Evolutionary conservation across 1,284 basidiomycete genomes (phyloP).

Genomic region (Neotropicomus parvogracilis): DNA sequence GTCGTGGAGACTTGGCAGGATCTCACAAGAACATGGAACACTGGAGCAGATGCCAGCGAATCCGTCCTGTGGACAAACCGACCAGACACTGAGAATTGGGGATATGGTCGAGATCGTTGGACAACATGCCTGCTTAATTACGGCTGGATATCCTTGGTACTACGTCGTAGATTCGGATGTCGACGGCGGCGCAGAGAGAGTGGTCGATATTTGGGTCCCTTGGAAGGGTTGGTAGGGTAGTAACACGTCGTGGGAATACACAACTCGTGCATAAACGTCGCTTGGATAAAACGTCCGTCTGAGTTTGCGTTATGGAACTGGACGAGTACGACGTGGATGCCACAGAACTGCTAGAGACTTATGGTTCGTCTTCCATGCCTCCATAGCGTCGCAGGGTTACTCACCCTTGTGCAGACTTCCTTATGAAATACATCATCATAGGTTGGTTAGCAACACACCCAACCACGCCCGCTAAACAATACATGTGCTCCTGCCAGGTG

Average conservation of each 20-base stretch:
- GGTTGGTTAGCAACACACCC: conserved; percentile 46
- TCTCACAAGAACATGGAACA: conserved; percentile 82
- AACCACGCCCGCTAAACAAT: conserved; percentile 5
- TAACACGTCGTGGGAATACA: conserved; percentile 23
- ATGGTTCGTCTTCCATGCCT: conserved; percentile 53
- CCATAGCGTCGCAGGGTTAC: conserved; percentile 8
- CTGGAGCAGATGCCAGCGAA: conserved; percentile 42
- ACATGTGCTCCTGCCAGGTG: conserved; percentile 51
- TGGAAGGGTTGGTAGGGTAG: conserved; percentile 81
- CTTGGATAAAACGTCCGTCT: background rate
- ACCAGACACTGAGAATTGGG: conserved; percentile 51
- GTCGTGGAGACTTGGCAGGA: conserved; percentile 68
- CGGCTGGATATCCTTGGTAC: conserved; percentile 77
- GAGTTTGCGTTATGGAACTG: conserved; percentile 42
- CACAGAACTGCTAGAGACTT: conserved; percentile 89
- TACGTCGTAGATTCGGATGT: conserved; percentile 69
- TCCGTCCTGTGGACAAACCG: conserved; percentile 19
- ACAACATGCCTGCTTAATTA: conserved; percentile 76
- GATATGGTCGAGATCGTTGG: conserved; percentile 65
- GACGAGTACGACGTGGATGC: conserved; percentile 71
- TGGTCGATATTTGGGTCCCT: conserved; percentile 84
- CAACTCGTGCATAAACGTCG: too few species aligned
- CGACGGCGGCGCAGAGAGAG: conserved; percentile 44
- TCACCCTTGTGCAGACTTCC: conserved; percentile 66
- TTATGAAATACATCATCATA: conserved; percentile 97